Conservation (phyloP, 2,329 filamentous ascomycete genomes). For the Beauveria varroae region DNA sequence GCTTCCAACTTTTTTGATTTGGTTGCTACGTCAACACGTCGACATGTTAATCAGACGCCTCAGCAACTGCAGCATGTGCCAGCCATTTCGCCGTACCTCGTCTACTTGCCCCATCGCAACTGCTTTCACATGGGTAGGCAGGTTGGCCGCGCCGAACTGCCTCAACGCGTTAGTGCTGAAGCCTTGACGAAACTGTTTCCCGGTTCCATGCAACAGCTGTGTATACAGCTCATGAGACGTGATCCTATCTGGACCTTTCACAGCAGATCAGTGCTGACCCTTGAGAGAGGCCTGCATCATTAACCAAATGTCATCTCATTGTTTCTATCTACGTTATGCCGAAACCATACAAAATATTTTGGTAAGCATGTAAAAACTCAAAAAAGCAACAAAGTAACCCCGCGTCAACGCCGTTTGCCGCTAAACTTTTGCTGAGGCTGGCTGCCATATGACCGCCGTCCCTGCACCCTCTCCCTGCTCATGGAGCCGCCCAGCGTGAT, state of each 20-base stretch:
- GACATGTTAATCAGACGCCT: neutral
- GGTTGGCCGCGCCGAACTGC: neutral
- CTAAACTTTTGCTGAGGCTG: conserved; percentile 56
- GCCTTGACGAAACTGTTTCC: neutral
- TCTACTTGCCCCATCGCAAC: neutral
- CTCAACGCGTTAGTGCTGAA: neutral
- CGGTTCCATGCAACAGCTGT: neutral
- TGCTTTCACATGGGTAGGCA: neutral
- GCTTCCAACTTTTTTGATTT: neutral
- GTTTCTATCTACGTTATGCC: neutral
- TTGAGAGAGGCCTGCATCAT: too few species aligned
- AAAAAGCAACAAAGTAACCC: neutral
- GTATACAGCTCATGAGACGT: neutral
- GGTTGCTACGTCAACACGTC: neutral
- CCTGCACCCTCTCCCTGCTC: conserved; percentile 58
- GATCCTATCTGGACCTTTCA: neutral
- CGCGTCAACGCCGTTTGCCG: conserved; percentile 13
- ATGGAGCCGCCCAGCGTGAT: conserved; percentile 76
- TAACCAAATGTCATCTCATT: neutral
- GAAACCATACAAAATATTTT: neutral
- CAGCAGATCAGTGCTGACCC: neutral
- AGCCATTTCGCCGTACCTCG: neutral
- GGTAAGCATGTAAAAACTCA: neutral
- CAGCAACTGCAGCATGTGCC: neutral
- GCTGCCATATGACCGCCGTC: conserved; percentile 66